phyloP scores from a whole-genome alignment of 306 rosid genomes.

The Rubus parviflorus region DNA sequence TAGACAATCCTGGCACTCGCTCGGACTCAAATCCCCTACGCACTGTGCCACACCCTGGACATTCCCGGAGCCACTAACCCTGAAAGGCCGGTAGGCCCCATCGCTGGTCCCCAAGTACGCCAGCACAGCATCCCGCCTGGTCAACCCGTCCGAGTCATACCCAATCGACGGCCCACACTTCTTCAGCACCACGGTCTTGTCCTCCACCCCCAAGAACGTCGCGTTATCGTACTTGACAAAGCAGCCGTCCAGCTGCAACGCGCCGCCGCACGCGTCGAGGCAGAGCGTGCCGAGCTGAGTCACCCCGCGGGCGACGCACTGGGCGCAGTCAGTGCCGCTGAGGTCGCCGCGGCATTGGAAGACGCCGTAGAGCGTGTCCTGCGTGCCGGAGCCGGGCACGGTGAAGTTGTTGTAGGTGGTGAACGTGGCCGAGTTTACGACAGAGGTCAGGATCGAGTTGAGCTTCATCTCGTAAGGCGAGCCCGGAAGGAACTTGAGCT shows the following conservation, averaged over 20 bases:
- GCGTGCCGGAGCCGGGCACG: conserved; percentile 12
- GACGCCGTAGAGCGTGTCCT: conserved; percentile 60
- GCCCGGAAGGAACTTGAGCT: conserved; percentile 51
- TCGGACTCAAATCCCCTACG: conserved; percentile 70
- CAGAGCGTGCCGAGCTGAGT: conserved; percentile 67
- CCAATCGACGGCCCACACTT: conserved; percentile 73
- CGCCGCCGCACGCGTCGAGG: conserved; percentile 62
- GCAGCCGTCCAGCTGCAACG: conserved; percentile 88
- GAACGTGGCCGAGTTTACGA: conserved; percentile 64
- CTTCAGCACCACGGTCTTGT: conserved; percentile 66
- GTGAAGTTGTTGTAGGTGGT: conserved; percentile 73
- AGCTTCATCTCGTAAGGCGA: conserved; percentile 54
- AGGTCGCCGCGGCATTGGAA: conserved; percentile 95
- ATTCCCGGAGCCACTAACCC: conserved; percentile 37
- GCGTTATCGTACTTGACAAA: conserved; percentile 73
- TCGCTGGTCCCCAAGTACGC: conserved; percentile 41
- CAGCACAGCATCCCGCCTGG: conserved; percentile 55
- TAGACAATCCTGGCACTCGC: conserved; percentile 80
- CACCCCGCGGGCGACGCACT: conserved; percentile 57
- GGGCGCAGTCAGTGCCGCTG: conserved; percentile 48
- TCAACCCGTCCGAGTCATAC: conserved; percentile 49
- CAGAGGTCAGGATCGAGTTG: conserved; percentile 70
- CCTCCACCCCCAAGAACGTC: conserved; percentile 74
- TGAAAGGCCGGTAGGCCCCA: conserved; percentile 37
- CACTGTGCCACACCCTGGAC: conserved; percentile 73